These are phyloP conservation scores for Fusarium phyllophilum DNA, from an alignment of 2,329 filamentous ascomycete species.

Conservation along the genomic window DNA sequence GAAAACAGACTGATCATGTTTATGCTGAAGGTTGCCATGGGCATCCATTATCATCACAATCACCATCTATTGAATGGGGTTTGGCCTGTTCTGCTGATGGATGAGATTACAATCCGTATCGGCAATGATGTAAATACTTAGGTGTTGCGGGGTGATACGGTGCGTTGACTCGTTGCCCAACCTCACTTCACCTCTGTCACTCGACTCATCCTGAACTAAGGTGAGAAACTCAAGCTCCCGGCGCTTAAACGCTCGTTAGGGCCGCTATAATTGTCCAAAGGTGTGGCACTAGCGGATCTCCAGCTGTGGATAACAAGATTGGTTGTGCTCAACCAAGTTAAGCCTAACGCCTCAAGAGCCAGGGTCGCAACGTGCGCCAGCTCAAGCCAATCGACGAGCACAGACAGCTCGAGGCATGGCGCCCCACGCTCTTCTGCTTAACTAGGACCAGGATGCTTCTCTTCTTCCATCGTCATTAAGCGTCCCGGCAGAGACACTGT, in stretches of 20 bases:
- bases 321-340: slow-evolving; percentile 21
- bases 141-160: background rate
- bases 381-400: slow-evolving; percentile 29
- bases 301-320: slow-evolving; percentile 19
- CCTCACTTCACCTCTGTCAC: slow-evolving; percentile 4
- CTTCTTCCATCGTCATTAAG: slow-evolving; percentile 32
- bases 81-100: slow-evolving; percentile 1
- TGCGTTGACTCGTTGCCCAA: slow-evolving; percentile 17
- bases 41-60: slow-evolving; percentile 29
- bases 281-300: slow-evolving; percentile 30
- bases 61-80: slow-evolving; percentile 6
- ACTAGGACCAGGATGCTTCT: slow-evolving; percentile 10
- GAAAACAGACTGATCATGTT: slow-evolving; percentile 19
- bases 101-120: slow-evolving; percentile 14
- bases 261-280: slow-evolving; percentile 46
- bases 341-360: slow-evolving; percentile 31
- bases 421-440: slow-evolving; percentile 25
- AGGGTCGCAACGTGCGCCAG: slow-evolving; percentile 35
- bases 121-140: background rate
- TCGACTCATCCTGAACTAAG: slow-evolving; percentile 1
- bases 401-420: slow-evolving; percentile 29
- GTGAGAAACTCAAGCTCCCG: slow-evolving; percentile 41
- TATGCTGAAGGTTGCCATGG: slow-evolving; percentile 23
- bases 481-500: slow-evolving; percentile 13
- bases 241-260: slow-evolving; percentile 43